These are phyloP conservation scores for Epicoccum nigrum DNA, from an alignment of 2,329 filamentous ascomycete genomes.

Conservation along the genomic window DNA sequence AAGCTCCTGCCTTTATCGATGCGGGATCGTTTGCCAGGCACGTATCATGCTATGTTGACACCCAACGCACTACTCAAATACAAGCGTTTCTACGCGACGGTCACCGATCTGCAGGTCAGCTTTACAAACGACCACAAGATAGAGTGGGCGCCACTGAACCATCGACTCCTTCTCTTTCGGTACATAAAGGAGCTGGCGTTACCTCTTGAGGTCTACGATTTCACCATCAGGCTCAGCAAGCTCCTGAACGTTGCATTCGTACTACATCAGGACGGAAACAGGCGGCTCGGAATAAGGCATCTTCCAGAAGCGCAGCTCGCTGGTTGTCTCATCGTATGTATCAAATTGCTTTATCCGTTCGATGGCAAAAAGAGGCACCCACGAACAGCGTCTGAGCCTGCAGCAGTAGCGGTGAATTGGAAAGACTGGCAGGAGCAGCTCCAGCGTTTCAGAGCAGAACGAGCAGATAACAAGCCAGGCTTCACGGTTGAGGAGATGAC, in stretches of 20 bases:
- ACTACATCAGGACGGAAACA: slow-evolving; percentile 55
- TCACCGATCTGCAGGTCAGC: slow-evolving; percentile 66
- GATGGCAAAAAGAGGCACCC: slow-evolving; percentile 62
- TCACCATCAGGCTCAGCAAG: slow-evolving; percentile 63
- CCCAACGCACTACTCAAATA: slow-evolving; percentile 54
- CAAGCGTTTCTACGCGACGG: slow-evolving; percentile 67
- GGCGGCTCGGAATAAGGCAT: slow-evolving; percentile 38
- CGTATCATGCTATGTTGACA: slow-evolving; percentile 66
- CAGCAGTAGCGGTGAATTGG: slow-evolving; percentile 74
- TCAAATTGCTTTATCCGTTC: slow-evolving; percentile 81
- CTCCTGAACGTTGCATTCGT: slow-evolving; percentile 61
- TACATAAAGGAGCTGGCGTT: slow-evolving; percentile 75
- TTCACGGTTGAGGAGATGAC: slow-evolving; percentile 52
- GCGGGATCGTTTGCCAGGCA: slow-evolving; percentile 66
- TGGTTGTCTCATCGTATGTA: slow-evolving; percentile 72
- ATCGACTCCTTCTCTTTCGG: slow-evolving; percentile 69
- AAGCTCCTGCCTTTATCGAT: slow-evolving; percentile 67
- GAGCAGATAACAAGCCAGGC: slow-evolving; percentile 7
- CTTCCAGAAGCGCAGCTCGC: slow-evolving; percentile 75
- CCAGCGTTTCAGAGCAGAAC: slow-evolving; percentile 3
- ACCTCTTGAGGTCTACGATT: slow-evolving; percentile 71
- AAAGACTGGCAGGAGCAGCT: slow-evolving; percentile 61
- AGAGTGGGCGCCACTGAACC: slow-evolving; percentile 74
- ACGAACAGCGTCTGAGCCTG: slow-evolving; percentile 60
- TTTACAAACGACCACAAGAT: slow-evolving; percentile 74